phyloP scores from a whole-genome alignment of 805 yeast genomes.

The Candida ovalis region DNA sequence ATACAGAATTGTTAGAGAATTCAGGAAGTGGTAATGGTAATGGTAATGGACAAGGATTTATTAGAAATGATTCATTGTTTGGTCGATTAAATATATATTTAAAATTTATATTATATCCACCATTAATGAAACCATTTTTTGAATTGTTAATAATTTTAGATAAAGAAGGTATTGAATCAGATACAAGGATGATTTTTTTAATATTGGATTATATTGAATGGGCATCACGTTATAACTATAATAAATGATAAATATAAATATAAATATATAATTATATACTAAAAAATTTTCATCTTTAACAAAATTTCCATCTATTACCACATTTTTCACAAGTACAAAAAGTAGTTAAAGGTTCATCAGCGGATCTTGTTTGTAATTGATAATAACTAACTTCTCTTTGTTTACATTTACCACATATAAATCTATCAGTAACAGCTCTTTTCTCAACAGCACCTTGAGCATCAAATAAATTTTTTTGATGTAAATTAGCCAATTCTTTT shows the following conservation, averaged over 20 bases:
- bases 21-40: background rate
- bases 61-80: too few species aligned
- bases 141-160: background rate
- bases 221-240: background rate
- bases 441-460: slow-evolving; percentile 98
- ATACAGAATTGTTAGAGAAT: background rate
- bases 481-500: slow-evolving; percentile 78
- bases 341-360: slow-evolving; percentile 98
- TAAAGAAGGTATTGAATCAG: background rate
- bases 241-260: background rate
- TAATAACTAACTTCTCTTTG: slow-evolving; percentile 95
- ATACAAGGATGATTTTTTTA: background rate
- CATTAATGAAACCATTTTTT: background rate
- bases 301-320: slow-evolving; percentile 97
- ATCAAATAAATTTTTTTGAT: slow-evolving; percentile 85
- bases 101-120: background rate
- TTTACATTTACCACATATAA: slow-evolving; percentile 97
- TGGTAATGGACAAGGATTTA: background rate
- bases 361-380: slow-evolving; percentile 97
- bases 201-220: background rate
- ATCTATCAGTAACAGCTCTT: slow-evolving; percentile 93
- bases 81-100: background rate
- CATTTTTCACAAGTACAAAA: slow-evolving; percentile 97
- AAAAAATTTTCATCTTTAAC: slow-evolving; percentile 34
- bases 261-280: background rate